Percentiles rank a stretch among this genome's conserved stretches.
Evolutionary conservation across 78 protist species (phyloP).

Genomic region (Creolimax fragrantissima): DNA sequence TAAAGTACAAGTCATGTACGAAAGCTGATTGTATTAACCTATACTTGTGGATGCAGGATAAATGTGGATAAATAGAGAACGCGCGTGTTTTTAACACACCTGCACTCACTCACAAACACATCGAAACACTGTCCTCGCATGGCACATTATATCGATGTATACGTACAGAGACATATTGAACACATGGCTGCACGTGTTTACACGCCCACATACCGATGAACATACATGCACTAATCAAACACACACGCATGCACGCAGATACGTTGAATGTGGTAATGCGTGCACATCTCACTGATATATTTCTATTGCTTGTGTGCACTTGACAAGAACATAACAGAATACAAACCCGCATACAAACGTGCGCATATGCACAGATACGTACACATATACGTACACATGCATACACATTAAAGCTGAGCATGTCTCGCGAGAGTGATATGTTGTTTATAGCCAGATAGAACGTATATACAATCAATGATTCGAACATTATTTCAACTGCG

Average conservation of each 20-base stretch:
- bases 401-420: neutral
- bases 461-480: neutral
- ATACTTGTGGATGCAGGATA: no score
- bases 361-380: no score
- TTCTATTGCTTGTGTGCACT: neutral
- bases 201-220: neutral
- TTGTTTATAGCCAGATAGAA: neutral
- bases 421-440: neutral
- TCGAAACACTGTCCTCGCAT: neutral
- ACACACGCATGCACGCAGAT: neutral
- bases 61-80: no score
- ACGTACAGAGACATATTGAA: neutral
- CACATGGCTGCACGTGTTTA: no score
- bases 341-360: neutral
- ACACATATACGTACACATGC: no score
- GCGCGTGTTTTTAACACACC: no score
- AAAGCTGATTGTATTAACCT: no score
- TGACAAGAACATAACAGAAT: no score
- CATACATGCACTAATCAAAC: neutral
- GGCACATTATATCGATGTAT: neutral
- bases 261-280: neutral
- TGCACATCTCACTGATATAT: neutral
- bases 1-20: no score
- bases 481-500: neutral
- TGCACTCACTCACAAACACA: no score